phyloP scores from a whole-genome alignment of 1,139 yeast genomes.

The Geotrichum reessii region DNA sequence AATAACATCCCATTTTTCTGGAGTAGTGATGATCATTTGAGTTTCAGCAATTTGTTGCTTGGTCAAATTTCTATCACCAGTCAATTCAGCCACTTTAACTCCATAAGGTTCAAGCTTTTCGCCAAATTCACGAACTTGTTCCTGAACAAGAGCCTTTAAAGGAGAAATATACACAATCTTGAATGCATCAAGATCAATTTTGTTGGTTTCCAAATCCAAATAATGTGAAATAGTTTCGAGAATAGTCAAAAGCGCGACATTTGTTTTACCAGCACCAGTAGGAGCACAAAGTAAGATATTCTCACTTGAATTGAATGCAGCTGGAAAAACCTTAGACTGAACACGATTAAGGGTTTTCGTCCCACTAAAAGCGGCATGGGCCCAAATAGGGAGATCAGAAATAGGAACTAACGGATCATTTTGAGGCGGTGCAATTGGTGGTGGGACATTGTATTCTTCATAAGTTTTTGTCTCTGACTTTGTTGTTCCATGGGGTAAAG shows the following conservation, averaged over 20 bases:
- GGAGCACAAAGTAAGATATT: slow-evolving; percentile 91
- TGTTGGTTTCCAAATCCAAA: slow-evolving; percentile 45
- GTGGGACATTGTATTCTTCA: slow-evolving; percentile 85
- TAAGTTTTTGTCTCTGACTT: slow-evolving; percentile 67
- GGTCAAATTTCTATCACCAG: slow-evolving; percentile 83
- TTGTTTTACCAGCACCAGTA: slow-evolving; percentile 98
- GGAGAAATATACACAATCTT: slow-evolving; percentile 93
- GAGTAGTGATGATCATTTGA: slow-evolving; percentile 85
- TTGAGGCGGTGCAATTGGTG: slow-evolving; percentile 47
- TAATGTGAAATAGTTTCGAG: slow-evolving; percentile 56
- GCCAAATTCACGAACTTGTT: slow-evolving; percentile 83
- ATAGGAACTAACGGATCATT: slow-evolving; percentile 54
- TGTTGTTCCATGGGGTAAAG: slow-evolving; percentile 77
- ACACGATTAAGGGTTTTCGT: slow-evolving; percentile 62
- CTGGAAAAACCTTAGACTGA: slow-evolving; percentile 77
- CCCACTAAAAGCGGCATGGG: slow-evolving; percentile 64
- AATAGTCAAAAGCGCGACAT: slow-evolving; percentile 81
- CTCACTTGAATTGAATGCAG: slow-evolving; percentile 63
- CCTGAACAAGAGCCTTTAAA: slow-evolving; percentile 88
- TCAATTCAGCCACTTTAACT: slow-evolving; percentile 72
- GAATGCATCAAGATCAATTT: slow-evolving; percentile 50
- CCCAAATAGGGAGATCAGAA: slow-evolving; percentile 72
- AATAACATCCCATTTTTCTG: slow-evolving; percentile 95
- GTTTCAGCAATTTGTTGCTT: slow-evolving; percentile 72
- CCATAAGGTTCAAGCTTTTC: slow-evolving; percentile 64